These are phyloP conservation scores for Populus tremula DNA, from an alignment of 345 rosid species.

Conservation along the genomic window DNA sequence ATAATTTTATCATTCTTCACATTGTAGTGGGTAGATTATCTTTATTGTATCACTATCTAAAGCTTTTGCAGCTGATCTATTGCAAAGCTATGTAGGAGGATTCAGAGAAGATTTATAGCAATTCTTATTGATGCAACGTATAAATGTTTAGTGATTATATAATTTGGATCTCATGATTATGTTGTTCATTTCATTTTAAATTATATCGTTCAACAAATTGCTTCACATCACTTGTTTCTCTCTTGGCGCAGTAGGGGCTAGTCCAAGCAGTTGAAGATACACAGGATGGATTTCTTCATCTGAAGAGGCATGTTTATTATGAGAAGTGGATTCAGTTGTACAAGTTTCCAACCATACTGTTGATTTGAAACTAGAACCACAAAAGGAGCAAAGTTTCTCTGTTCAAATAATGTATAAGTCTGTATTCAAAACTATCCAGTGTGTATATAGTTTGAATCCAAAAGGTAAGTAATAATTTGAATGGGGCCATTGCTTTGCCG, in stretches of 20 bases:
- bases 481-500: not conserved
- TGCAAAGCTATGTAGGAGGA: not conserved
- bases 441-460: not conserved
- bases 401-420: not conserved
- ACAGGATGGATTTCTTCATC: constrained; percentile 74
- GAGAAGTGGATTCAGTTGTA: constrained; percentile 53
- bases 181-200: not conserved
- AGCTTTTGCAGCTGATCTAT: not conserved
- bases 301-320: constrained; percentile 71
- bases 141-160: not conserved
- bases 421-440: not conserved
- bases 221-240: not conserved
- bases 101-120: not conserved
- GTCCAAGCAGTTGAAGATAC: constrained; percentile 59
- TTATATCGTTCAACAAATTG: not conserved
- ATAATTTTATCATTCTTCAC: not conserved
- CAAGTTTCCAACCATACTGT: constrained; percentile 23
- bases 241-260: constrained; percentile 71
- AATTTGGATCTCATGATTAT: not conserved
- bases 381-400: constrained; percentile 42
- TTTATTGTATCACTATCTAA: not conserved
- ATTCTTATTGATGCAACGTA: not conserved
- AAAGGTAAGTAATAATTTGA: not conserved
- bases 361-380: constrained; percentile 47
- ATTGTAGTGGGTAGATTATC: not conserved